Evolutionary conservation across 2,329 filamentous ascomycete genomes (phyloP).

Genomic region (Mycosphaerelloides madeirae): DNA sequence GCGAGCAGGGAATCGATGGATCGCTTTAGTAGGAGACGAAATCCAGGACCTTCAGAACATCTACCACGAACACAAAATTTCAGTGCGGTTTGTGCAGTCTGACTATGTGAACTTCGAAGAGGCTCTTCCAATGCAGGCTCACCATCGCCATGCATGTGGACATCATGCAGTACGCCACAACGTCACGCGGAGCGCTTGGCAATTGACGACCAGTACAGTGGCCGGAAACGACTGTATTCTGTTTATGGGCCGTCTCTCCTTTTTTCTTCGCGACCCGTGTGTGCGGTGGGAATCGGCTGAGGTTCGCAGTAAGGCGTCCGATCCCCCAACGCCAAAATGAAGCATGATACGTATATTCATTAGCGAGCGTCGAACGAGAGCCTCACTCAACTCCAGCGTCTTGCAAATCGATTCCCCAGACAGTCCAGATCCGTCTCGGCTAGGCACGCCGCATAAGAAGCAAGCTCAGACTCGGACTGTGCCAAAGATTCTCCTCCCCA

Average conservation of each 20-base stretch:
- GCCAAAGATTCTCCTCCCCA: constrained; percentile 5
- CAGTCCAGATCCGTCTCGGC: neutral
- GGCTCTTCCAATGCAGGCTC: no score
- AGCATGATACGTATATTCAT: constrained; percentile 2
- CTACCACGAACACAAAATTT: no score
- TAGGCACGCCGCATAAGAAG: neutral
- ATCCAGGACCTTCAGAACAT: no score
- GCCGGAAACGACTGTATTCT: constrained; percentile 1
- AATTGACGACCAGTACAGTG: neutral
- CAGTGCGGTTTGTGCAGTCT: no score
- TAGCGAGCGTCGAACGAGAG: no score
- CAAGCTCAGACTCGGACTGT: constrained; percentile 5
- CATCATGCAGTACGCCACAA: no score
- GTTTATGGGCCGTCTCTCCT: neutral
- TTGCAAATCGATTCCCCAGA: neutral
- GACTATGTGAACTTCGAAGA: no score
- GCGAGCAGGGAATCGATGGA: no score
- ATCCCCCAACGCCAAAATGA: neutral
- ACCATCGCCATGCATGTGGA: no score
- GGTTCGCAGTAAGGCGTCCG: neutral
- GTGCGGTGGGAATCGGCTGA: constrained; percentile 1
- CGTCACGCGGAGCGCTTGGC: no score
- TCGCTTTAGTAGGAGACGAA: no score
- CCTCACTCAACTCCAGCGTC: neutral
- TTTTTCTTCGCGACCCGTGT: neutral